These are phyloP conservation scores for Saussurea involucrata DNA, from an alignment of 129 eudicot genomes.

Conservation along the genomic window DNA sequence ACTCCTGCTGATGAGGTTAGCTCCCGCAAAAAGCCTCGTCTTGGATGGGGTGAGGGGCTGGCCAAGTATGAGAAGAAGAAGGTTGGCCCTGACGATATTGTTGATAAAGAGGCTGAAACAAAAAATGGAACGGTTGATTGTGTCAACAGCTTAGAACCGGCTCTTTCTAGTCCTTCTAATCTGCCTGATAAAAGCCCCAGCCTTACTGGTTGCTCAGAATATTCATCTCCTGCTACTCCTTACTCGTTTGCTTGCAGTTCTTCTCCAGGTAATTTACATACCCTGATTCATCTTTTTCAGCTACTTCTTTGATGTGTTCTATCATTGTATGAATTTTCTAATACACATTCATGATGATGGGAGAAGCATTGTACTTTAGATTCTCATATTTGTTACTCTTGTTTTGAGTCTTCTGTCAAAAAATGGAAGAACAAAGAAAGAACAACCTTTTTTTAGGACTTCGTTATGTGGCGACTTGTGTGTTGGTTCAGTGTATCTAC, in stretches of 20 bases:
- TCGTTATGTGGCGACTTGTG: background rate
- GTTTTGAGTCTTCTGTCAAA: background rate
- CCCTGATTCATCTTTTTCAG: background rate
- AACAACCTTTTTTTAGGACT: background rate
- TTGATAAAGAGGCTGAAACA: slow-evolving; percentile 36
- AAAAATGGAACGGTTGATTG: slow-evolving; percentile 29
- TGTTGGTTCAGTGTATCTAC: background rate
- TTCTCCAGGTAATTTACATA: slow-evolving; percentile 60
- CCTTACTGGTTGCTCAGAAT: slow-evolving; percentile 39
- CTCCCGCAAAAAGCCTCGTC: slow-evolving; percentile 87
- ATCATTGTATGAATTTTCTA: background rate
- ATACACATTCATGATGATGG: background rate
- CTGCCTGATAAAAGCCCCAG: slow-evolving; percentile 60
- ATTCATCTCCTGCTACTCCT: slow-evolving; percentile 81
- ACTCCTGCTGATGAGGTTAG: slow-evolving; percentile 50
- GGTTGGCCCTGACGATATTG: slow-evolving; percentile 66
- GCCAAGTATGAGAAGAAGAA: slow-evolving; percentile 95
- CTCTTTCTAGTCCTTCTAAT: slow-evolving; percentile 27
- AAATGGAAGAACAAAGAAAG: background rate
- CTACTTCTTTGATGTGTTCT: background rate
- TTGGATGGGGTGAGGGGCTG: slow-evolving; percentile 99
- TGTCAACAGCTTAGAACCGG: slow-evolving; percentile 37
- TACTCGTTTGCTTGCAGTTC: slow-evolving; percentile 89
- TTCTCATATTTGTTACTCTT: background rate
- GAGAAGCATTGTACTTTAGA: background rate